Conservation (phyloP, 805 yeast genomes). For the Ogataea degrootiae region DNA sequence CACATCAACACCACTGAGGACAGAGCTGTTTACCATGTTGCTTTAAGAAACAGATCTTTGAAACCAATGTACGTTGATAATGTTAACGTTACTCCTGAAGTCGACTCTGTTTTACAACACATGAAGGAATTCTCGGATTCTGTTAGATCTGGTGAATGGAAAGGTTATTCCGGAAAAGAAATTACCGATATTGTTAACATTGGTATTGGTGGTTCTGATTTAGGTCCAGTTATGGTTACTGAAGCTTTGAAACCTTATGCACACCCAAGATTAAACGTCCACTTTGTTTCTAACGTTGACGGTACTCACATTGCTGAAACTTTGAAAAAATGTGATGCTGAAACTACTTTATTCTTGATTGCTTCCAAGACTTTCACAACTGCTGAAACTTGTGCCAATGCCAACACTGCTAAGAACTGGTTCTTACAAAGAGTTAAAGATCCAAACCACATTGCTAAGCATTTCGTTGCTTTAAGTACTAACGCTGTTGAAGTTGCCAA, state of each 20-base stretch:
- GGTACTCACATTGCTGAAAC: conserved; percentile 97
- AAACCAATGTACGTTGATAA: conserved; percentile 88
- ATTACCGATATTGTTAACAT: conserved; percentile 94
- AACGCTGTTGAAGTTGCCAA: conserved; percentile 86
- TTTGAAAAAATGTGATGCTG: conserved; percentile 71
- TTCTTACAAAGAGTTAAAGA: conserved; percentile 63
- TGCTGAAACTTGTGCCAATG: conserved; percentile 96
- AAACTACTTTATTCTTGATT: conserved; percentile 85
- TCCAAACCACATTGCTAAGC: conserved; percentile 79
- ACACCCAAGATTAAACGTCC: conserved; percentile 67
- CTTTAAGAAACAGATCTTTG: conserved; percentile 87
- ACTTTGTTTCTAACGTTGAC: conserved; percentile 97
- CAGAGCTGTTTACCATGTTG: conserved; percentile 96
- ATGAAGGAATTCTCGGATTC: conserved; percentile 92
- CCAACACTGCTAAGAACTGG: conserved; percentile 93
- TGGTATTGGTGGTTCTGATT: conserved; percentile 98
- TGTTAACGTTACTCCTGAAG: conserved; percentile 83
- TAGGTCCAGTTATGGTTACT: conserved; percentile 99
- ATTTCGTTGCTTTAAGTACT: conserved; percentile 94
- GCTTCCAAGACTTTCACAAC: conserved; percentile 99
- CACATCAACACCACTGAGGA: conserved; percentile 94
- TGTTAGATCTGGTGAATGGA: conserved; percentile 93
- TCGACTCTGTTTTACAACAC: conserved; percentile 85
- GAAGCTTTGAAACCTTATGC: conserved; percentile 93
- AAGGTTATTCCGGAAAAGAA: conserved; percentile 91